Conservation (phyloP, 352 stramenopile species). For the Halophytophthora polymorphica region DNA sequence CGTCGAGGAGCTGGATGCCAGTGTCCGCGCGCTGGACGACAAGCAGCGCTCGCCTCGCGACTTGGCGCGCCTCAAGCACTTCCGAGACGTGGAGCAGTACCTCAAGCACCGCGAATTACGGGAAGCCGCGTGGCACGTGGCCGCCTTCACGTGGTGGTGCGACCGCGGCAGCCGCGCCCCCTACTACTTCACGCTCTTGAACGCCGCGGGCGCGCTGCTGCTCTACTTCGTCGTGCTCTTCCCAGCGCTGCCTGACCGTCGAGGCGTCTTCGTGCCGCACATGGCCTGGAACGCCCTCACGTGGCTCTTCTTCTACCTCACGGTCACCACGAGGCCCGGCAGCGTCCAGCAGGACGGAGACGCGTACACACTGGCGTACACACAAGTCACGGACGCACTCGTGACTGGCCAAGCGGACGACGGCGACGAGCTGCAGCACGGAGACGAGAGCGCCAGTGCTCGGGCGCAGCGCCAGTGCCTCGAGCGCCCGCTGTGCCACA, state of each 20-base stretch:
- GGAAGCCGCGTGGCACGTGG: slow-evolving; percentile 52
- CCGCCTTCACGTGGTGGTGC: slow-evolving; percentile 48
- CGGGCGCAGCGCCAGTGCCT: slow-evolving; percentile 29
- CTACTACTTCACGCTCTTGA: slow-evolving; percentile 68
- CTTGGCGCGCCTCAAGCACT: slow-evolving; percentile 60
- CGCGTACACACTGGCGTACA: slow-evolving; percentile 46
- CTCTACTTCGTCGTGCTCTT: slow-evolving; percentile 57
- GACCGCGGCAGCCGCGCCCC: slow-evolving; percentile 55
- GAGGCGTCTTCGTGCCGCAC: slow-evolving; percentile 59
- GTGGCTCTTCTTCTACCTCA: slow-evolving; percentile 66
- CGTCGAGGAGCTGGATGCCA: slow-evolving; percentile 71
- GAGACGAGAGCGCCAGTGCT: slow-evolving; percentile 12
- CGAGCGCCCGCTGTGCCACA: slow-evolving; percentile 79
- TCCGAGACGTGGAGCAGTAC: slow-evolving; percentile 51
- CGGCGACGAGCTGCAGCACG: slow-evolving; percentile 15
- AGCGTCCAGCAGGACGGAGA: slow-evolving; percentile 35
- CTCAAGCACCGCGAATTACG: slow-evolving; percentile 33
- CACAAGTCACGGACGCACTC: slow-evolving; percentile 48
- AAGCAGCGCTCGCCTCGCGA: slow-evolving; percentile 58
- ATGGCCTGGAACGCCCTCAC: slow-evolving; percentile 55
- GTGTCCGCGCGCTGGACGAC: slow-evolving; percentile 42
- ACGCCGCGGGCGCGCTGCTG: slow-evolving; percentile 35
- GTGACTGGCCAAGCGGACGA: slow-evolving; percentile 20
- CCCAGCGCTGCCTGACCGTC: slow-evolving; percentile 49
- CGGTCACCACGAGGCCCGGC: slow-evolving; percentile 54